These are phyloP conservation scores for Rhizopus stolonifer DNA, from an alignment of 371 early-diverging fungal genomes.

Conservation along the genomic window DNA sequence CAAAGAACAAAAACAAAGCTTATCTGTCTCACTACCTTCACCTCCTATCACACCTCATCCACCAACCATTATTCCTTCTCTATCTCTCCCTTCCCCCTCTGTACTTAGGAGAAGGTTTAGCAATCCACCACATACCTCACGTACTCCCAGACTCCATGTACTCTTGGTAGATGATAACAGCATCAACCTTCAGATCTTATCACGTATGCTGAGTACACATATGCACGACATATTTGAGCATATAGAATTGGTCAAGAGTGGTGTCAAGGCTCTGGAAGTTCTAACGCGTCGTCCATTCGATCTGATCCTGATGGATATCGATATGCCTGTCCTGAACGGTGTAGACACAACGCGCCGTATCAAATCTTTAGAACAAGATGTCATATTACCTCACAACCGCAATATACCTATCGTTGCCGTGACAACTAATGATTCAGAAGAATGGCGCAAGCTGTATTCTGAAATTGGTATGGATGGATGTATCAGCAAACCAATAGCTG, in stretches of 20 bases:
- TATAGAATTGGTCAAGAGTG: conserved; percentile 45
- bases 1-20: not conserved
- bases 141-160: conserved; percentile 15
- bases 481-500: conserved; percentile 47
- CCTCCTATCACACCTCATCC: conserved; percentile 14
- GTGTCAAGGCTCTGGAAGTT: conserved; percentile 42
- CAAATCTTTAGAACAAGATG: conserved; percentile 32
- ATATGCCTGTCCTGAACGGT: conserved; percentile 63
- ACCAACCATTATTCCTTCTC: not conserved
- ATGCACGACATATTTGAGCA: conserved; percentile 47
- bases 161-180: conserved; percentile 63
- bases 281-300: conserved; percentile 50
- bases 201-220: conserved; percentile 51
- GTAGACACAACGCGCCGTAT: conserved; percentile 54
- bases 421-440: conserved; percentile 55
- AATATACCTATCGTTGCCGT: conserved; percentile 66
- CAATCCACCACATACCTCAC: conserved; percentile 4
- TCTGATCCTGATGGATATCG: conserved; percentile 65
- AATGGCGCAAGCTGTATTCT: conserved; percentile 27
- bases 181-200: conserved; percentile 57
- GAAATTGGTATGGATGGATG: conserved; percentile 48
- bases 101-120: conserved; percentile 18
- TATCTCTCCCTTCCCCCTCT: conserved; percentile 14
- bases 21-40: conserved; percentile 24
- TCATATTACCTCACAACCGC: conserved; percentile 52